Percentiles rank a stretch among this genome's conserved stretches.
phyloP scores from a whole-genome alignment of 2,329 filamentous ascomycete genomes.

The Massarina eburnea region DNA sequence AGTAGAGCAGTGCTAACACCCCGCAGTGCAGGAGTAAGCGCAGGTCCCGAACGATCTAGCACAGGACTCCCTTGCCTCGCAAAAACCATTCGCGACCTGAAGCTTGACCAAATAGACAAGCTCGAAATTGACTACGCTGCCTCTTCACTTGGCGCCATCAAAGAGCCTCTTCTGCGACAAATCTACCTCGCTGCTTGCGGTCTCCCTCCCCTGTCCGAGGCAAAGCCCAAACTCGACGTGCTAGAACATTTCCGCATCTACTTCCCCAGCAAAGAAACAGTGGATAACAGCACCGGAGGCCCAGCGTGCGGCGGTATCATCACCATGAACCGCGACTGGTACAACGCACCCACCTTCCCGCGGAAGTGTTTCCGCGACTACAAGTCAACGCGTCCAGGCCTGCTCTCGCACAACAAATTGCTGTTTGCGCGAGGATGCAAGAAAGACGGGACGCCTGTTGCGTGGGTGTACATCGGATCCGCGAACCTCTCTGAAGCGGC shows the following conservation, averaged over 20 bases:
- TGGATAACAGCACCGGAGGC: constrained; percentile 66
- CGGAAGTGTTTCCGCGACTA: constrained; percentile 72
- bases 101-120: constrained; percentile 40
- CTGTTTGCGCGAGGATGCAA: constrained; percentile 35
- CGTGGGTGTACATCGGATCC: constrained; percentile 86
- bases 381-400: constrained; percentile 66
- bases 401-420: constrained; percentile 89
- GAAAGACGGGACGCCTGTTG: constrained; percentile 43
- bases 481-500: constrained; percentile 92
- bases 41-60: constrained; percentile 42
- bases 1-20: background rate
- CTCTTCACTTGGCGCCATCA: constrained; percentile 80
- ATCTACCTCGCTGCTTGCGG: constrained; percentile 62
- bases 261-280: constrained; percentile 42
- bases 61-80: constrained; percentile 78
- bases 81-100: constrained; percentile 55
- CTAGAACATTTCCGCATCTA: constrained; percentile 31
- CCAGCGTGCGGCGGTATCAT: constrained; percentile 72
- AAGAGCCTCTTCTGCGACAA: constrained; percentile 63
- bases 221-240: constrained; percentile 6
- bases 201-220: constrained; percentile 8
- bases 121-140: constrained; percentile 75
- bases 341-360: constrained; percentile 70
- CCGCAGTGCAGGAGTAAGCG: constrained; percentile 37
- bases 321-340: constrained; percentile 74